Percentiles rank a stretch among this genome's conserved stretches.
Conservation (phyloP, 306 rosid species). For the Parietaria judaica region DNA sequence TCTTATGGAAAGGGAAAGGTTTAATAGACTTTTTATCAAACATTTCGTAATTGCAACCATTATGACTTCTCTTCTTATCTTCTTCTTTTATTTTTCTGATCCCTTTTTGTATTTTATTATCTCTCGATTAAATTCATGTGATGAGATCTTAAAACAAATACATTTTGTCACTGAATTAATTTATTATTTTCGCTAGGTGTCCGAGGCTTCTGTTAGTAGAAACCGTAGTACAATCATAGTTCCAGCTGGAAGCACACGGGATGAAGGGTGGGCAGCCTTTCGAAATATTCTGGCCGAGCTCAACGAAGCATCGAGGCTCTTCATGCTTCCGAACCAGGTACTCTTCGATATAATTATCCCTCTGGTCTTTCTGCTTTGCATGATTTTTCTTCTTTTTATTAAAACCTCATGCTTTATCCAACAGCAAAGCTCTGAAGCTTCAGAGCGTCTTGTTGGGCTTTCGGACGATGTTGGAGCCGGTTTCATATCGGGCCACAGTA, state of each 20-base stretch:
- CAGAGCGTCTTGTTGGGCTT: constrained; percentile 87
- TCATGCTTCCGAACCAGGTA: constrained; percentile 90
- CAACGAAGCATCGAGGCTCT: constrained; percentile 94
- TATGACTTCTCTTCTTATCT: no score
- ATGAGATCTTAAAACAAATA: background rate
- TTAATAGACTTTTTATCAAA: no score
- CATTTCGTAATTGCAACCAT: no score
- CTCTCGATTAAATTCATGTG: background rate
- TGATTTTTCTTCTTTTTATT: constrained; percentile 8
- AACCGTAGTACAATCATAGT: constrained; percentile 98
- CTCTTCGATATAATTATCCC: constrained; percentile 18
- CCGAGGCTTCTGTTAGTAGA: constrained; percentile 98
- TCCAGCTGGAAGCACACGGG: constrained; percentile 92
- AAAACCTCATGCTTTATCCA: constrained; percentile 24
- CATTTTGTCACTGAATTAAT: constrained; percentile 19
- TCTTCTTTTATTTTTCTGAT: no score
- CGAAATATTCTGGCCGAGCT: constrained; percentile 94
- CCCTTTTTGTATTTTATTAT: no score
- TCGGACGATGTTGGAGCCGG: constrained; percentile 99
- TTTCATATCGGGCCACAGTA: constrained; percentile 91
- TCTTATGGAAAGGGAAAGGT: no score
- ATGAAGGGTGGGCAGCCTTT: constrained; percentile 98
- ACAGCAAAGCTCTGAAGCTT: constrained; percentile 83
- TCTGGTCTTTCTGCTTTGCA: constrained; percentile 10
- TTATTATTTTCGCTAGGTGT: constrained; percentile 46